A percentile compares a stretch with the other conserved stretches of the same genome.
phyloP scores from a whole-genome alignment of 305 asterid genomes.

The Solanum hybrid region DNA sequence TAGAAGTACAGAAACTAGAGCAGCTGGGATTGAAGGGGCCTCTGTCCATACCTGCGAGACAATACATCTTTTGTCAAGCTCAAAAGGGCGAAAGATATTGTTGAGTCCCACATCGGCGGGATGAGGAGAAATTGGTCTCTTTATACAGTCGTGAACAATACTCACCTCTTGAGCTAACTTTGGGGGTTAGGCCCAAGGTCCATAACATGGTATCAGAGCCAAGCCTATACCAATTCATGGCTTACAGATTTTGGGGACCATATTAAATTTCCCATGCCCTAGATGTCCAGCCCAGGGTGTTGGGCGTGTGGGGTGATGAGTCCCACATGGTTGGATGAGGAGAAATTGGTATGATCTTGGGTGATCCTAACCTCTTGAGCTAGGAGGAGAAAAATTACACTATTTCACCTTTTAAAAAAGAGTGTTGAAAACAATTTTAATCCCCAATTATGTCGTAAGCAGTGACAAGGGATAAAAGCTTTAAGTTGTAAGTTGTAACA shows the following conservation, averaged over 20 bases:
- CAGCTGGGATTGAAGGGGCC: constrained; percentile 56
- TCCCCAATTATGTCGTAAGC: not conserved
- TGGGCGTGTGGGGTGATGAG: not conserved
- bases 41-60: constrained; percentile 44
- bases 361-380: not conserved
- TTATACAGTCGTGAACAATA: not conserved
- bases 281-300: not conserved
- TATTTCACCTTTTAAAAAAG: not conserved
- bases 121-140: not conserved
- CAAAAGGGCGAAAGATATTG: not conserved
- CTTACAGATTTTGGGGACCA: not conserved
- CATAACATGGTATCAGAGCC: not conserved
- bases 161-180: not conserved
- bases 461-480: not conserved
- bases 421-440: not conserved
- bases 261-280: not conserved
- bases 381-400: not conserved
- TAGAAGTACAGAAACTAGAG: constrained; percentile 68
- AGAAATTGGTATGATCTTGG: not conserved
- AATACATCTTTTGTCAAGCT: not conserved
- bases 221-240: not conserved
- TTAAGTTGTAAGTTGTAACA: not conserved
- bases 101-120: not conserved
- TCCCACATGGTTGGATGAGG: not conserved
- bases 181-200: not conserved